A percentile compares a stretch with the other conserved stretches of the same genome.
phyloP scores from a whole-genome alignment of 352 stramenopile genomes.

The Aphanomyces invadans region DNA sequence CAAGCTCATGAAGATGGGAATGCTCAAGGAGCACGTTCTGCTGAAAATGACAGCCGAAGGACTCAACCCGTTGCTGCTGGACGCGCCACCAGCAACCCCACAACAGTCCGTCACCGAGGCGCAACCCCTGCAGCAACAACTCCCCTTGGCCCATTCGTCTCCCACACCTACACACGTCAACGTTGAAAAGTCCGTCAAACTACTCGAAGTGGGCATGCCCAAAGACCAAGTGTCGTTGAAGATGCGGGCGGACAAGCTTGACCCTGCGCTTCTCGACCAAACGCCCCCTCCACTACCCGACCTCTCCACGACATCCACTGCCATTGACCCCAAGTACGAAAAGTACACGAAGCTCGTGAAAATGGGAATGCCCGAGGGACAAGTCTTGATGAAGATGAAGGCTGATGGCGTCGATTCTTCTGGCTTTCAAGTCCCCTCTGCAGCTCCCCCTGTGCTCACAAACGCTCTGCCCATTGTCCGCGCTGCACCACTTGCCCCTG shows the following conservation, averaged over 20 bases:
- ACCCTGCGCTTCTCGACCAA: conserved; percentile 50
- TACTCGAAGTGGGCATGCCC: conserved; percentile 52
- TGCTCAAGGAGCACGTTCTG: conserved; percentile 75
- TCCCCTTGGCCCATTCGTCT: conserved; percentile 8
- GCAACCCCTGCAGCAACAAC: not conserved
- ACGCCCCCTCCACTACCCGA: not conserved
- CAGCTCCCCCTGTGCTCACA: not conserved
- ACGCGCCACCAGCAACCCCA: conserved; percentile 28
- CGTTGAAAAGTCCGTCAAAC: not conserved
- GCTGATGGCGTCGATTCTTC: conserved; percentile 28
- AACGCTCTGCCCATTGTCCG: not conserved
- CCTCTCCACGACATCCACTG: no score
- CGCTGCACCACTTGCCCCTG: not conserved
- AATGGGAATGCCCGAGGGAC: conserved; percentile 73
- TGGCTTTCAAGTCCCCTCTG: not conserved
- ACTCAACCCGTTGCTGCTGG: conserved; percentile 49
- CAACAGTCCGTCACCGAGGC: not conserved
- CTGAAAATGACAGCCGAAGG: conserved; percentile 80
- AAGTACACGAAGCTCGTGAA: conserved; percentile 81
- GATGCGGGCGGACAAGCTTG: conserved; percentile 70
- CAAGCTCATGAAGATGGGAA: conserved; percentile 50
- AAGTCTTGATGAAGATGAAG: conserved; percentile 68
- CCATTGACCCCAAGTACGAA: conserved; percentile 26
- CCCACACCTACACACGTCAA: no score
- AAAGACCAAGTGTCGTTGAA: conserved; percentile 74